phyloP scores from a whole-genome alignment of 2,329 filamentous ascomycete species.

The Cladosporium halotolerans region DNA sequence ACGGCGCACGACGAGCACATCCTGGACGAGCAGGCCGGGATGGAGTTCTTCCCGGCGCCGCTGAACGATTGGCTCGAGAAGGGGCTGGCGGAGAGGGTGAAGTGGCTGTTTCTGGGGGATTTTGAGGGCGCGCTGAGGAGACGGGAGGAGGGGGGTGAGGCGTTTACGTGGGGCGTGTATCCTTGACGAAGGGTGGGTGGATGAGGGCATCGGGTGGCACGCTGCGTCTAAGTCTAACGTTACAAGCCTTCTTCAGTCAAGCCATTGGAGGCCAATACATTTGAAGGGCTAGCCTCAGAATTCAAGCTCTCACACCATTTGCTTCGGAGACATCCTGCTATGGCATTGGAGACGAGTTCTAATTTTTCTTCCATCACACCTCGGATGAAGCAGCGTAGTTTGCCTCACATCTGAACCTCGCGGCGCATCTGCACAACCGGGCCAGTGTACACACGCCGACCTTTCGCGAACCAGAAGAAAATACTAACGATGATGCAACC shows the following conservation, averaged over 20 bases:
- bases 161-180: constrained; percentile 19
- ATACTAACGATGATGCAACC: constrained; percentile 16
- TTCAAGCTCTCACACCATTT: too few relatives aligned
- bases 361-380: too few relatives aligned
- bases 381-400: too few relatives aligned
- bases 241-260: too few relatives aligned
- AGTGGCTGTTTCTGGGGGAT: constrained; percentile 44
- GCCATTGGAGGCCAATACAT: too few relatives aligned
- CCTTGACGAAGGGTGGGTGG: neutral
- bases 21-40: constrained; percentile 21
- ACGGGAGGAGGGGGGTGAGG: constrained; percentile 20
- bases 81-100: constrained; percentile 23
- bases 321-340: too few relatives aligned
- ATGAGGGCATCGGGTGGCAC: too few relatives aligned
- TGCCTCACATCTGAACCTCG: neutral
- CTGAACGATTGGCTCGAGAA: constrained; percentile 28
- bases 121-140: constrained; percentile 39
- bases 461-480: constrained; percentile 11
- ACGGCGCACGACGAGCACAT: constrained; percentile 29
- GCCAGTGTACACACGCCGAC: constrained; percentile 16
- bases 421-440: constrained; percentile 13
- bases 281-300: too few relatives aligned
- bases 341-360: too few relatives aligned
- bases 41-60: constrained; percentile 37
- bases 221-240: too few relatives aligned